Evolutionary conservation across 192 early-diverging fungal genomes (phyloP).

Genomic region (Powellomyces hirtus): DNA sequence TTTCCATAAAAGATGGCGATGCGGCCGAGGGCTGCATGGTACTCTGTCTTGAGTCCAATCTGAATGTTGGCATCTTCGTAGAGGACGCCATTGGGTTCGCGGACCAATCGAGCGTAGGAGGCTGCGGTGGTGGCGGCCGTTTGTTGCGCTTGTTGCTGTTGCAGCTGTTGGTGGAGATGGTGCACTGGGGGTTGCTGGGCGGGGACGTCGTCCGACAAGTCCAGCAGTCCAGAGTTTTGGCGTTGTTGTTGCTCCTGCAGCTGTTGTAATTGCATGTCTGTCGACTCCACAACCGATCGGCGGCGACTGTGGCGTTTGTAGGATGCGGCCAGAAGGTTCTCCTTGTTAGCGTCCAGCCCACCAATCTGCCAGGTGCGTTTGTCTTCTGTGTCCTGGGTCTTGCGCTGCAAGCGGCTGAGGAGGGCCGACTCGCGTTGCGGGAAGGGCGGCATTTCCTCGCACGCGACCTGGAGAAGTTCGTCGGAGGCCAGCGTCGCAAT

Average conservation of each 20-base stretch:
- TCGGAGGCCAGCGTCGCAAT: conserved; percentile 81
- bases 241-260: conserved; percentile 28
- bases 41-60: conserved; percentile 91
- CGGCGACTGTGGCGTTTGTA: conserved; percentile 31
- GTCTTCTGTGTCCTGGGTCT: conserved; percentile 89
- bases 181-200: not conserved
- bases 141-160: not conserved
- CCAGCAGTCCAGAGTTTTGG: not conserved
- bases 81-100: conserved; percentile 66
- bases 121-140: not conserved
- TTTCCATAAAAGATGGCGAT: conserved; percentile 91
- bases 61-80: conserved; percentile 89
- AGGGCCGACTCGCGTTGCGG: conserved; percentile 91
- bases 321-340: conserved; percentile 2
- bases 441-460: conserved; percentile 99
- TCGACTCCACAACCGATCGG: conserved; percentile 25
- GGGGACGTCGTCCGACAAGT: not conserved
- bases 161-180: not conserved
- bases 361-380: conserved; percentile 94
- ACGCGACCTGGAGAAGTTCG: conserved; percentile 84
- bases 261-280: conserved; percentile 11
- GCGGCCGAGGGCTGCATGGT: conserved; percentile 83
- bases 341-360: conserved; percentile 53
- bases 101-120: conserved; percentile 11
- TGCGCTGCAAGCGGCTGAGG: conserved; percentile 76